Evolutionary conservation across 2,329 filamentous ascomycete genomes (phyloP).

Genomic region (Colletotrichum sp.): DNA sequence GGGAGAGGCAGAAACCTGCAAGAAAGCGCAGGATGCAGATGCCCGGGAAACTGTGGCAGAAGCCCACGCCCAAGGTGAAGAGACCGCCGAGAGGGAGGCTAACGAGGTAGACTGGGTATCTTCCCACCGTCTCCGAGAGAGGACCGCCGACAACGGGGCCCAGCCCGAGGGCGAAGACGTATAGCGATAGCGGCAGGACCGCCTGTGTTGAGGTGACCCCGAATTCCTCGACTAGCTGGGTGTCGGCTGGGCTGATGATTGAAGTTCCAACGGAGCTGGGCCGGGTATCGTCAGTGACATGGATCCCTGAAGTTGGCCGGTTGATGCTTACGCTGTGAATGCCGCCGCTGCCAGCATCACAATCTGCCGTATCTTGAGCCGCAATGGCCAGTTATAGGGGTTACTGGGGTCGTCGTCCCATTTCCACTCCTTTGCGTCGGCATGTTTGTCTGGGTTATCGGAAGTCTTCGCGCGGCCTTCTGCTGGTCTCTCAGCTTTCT

Average conservation of each 20-base stretch:
- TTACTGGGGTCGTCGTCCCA: conserved; percentile 50
- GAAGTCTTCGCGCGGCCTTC: no score
- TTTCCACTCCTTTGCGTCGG: conserved; percentile 7
- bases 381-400: conserved; percentile 54
- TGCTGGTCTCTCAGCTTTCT: not conserved
- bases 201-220: conserved; percentile 58
- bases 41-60: conserved; percentile 53
- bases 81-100: conserved; percentile 53
- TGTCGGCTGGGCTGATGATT: conserved; percentile 54
- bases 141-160: conserved; percentile 66
- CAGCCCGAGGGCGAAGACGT: conserved; percentile 63
- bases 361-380: conserved; percentile 44
- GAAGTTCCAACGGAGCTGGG: conserved; percentile 59
- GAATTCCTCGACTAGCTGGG: conserved; percentile 57
- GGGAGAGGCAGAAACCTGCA: conserved; percentile 56
- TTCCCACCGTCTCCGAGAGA: conserved; percentile 62
- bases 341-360: conserved; percentile 41
- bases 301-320: not conserved
- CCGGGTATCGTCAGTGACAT: not conserved
- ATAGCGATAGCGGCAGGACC: conserved; percentile 64
- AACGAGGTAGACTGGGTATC: conserved; percentile 56
- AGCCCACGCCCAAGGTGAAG: conserved; percentile 61
- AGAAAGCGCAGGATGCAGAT: conserved; percentile 63
- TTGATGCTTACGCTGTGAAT: conserved; percentile 40
- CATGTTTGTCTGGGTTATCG: not conserved